phyloP scores from a whole-genome alignment of 176 grass and related monocot species.

The Oryza punctata region DNA sequence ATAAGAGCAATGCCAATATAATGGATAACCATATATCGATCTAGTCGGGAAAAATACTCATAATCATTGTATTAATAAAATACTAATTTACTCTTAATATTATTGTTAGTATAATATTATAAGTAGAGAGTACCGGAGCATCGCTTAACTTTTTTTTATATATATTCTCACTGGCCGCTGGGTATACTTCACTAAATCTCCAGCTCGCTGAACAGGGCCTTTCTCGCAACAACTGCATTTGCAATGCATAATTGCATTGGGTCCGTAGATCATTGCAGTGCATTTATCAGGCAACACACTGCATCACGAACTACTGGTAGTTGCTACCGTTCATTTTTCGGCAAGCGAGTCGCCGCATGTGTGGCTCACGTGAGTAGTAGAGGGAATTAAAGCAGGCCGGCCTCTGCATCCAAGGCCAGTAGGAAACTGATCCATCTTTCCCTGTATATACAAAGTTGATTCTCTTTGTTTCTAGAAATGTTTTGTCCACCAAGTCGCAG shows the following conservation, averaged over 20 bases:
- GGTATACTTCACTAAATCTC: too few relatives aligned
- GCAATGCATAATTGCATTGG: constrained; percentile 21
- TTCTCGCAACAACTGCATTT: not conserved
- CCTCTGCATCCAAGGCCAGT: constrained; percentile 9
- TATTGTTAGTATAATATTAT: too few relatives aligned
- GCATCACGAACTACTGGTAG: constrained; percentile 10
- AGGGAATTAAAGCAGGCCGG: constrained; percentile 7
- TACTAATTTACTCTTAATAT: too few relatives aligned
- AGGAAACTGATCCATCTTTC: not conserved
- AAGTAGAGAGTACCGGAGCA: too few relatives aligned
- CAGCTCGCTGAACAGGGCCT: too few relatives aligned
- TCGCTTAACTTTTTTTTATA: too few relatives aligned
- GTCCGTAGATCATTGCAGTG: constrained; percentile 36
- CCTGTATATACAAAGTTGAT: not conserved
- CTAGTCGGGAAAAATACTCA: too few relatives aligned
- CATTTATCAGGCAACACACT: not conserved
- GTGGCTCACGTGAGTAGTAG: constrained; percentile 20
- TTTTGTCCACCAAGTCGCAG: not conserved
- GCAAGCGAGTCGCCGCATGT: constrained; percentile 46
- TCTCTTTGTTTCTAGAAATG: not conserved
- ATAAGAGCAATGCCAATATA: too few relatives aligned
- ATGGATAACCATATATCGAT: too few relatives aligned
- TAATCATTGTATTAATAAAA: too few relatives aligned
- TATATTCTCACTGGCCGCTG: too few relatives aligned
- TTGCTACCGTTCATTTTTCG: constrained; percentile 32